phyloP scores from a whole-genome alignment of 108 stramenopile species.

The Skeletonema menzelii region DNA sequence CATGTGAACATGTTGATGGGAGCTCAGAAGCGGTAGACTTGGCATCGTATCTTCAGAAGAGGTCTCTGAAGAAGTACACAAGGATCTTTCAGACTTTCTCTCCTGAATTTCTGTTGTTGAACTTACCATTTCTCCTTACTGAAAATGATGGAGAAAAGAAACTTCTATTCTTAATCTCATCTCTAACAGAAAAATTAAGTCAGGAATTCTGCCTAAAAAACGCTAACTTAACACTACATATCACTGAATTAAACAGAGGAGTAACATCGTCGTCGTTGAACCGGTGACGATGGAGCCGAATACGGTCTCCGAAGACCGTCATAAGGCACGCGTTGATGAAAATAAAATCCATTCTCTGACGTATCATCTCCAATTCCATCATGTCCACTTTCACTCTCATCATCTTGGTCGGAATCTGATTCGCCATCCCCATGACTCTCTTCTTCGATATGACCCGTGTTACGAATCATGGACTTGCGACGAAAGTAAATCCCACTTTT shows the following conservation, averaged over 20 bases:
- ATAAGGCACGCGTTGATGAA: conserved; percentile 5
- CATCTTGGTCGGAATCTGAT: conserved; percentile 17
- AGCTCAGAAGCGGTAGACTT: too few species aligned
- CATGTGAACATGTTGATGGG: too few species aligned
- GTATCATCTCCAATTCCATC: conserved; percentile 15
- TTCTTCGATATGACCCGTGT: background rate
- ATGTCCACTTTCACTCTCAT: conserved; percentile 18
- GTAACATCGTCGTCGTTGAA: conserved; percentile 16
- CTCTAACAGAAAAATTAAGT: conserved; percentile 5
- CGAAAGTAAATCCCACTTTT: conserved; percentile 16
- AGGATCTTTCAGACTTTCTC: too few species aligned
- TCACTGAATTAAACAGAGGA: conserved; percentile 7
- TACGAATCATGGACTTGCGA: background rate
- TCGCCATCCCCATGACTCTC: conserved; percentile 5
- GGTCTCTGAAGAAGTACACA: too few species aligned
- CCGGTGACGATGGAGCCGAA: background rate
- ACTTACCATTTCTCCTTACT: conserved; percentile 32
- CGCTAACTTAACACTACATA: background rate
- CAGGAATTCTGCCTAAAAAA: conserved; percentile 12
- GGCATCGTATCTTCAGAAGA: too few species aligned
- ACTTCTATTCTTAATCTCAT: conserved; percentile 5
- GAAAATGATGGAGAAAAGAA: conserved; percentile 12
- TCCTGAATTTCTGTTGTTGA: conserved; percentile 41
- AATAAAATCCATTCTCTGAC: background rate
- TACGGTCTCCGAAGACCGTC: background rate